phyloP scores from a whole-genome alignment of 164 flowering plant genomes.

The Hamamelis virginiana region DNA sequence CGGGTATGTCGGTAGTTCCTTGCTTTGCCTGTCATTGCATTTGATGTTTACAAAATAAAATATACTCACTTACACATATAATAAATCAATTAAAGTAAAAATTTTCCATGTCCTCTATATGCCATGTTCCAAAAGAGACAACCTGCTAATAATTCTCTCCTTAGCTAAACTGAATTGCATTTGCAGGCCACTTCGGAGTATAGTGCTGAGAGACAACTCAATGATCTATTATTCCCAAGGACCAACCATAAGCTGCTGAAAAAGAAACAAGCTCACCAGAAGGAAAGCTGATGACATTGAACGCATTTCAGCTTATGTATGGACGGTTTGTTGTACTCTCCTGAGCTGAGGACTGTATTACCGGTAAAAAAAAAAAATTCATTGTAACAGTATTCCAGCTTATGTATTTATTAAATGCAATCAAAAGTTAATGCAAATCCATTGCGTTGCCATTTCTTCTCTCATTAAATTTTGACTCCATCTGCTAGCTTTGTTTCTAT shows the following conservation, averaged over 20 bases:
- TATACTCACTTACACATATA: too few relatives aligned
- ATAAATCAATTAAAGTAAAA: too few relatives aligned
- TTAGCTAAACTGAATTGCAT: conserved; percentile 1
- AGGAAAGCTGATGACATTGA: conserved; percentile 33
- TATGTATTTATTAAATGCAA: conserved; percentile 6
- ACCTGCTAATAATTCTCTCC: not conserved
- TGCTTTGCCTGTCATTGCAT: not conserved
- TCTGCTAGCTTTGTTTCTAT: not conserved
- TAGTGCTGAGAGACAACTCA: conserved; percentile 80
- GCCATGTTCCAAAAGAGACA: too few relatives aligned
- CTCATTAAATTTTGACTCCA: not conserved
- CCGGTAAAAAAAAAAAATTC: conserved; percentile 3
- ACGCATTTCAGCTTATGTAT: conserved; percentile 7
- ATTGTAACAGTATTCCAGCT: not conserved
- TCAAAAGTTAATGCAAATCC: conserved; percentile 6
- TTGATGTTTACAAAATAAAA: too few relatives aligned
- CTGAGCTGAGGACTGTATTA: conserved; percentile 7
- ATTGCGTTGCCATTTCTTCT: conserved; percentile 1
- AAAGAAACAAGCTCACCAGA: conserved; percentile 50
- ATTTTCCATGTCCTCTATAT: too few relatives aligned
- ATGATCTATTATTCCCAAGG: conserved; percentile 76
- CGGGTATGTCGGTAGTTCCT: conserved; percentile 56
- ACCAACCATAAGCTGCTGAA: conserved; percentile 45
- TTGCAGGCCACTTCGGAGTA: conserved; percentile 87
- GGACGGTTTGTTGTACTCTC: conserved; percentile 15